Percentiles rank a stretch among this genome's conserved stretches.
phyloP scores from a whole-genome alignment of 2,329 filamentous ascomycete genomes.

The Saccharata proteae region DNA sequence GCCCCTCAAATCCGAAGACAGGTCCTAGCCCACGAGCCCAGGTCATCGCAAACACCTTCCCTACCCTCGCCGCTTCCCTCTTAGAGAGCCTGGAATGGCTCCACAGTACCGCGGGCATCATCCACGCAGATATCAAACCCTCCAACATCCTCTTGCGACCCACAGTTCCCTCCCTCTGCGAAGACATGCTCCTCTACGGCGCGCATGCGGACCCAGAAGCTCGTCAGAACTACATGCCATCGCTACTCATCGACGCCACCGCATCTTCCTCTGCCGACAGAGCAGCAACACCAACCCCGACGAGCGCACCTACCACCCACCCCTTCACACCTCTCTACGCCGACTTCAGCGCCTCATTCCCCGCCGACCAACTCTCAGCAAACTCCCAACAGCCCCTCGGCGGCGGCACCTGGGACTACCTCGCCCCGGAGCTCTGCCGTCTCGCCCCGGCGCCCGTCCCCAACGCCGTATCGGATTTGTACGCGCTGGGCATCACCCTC shows the following conservation, averaged over 20 bases:
- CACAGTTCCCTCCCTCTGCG: slow-evolving; percentile 10
- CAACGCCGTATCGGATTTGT: slow-evolving; percentile 28
- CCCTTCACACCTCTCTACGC: slow-evolving; percentile 8
- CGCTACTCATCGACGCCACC: no score
- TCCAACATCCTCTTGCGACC: slow-evolving; percentile 31
- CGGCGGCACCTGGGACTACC: slow-evolving; percentile 36
- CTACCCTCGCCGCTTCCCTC: slow-evolving; percentile 26
- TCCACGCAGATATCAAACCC: slow-evolving; percentile 37
- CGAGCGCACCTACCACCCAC: slow-evolving; percentile 12
- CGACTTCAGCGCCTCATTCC: slow-evolving; percentile 10
- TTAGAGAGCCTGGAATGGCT: slow-evolving; percentile 31
- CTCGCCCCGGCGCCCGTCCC: slow-evolving; percentile 16
- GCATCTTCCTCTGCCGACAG: no score
- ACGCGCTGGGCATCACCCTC: slow-evolving; percentile 33
- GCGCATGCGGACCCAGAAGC: slow-evolving; percentile 11
- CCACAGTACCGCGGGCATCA: slow-evolving; percentile 22
- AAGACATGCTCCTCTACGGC: slow-evolving; percentile 3
- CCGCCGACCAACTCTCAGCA: slow-evolving; percentile 14
- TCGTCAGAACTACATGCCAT: no score
- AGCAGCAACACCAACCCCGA: slow-evolving; percentile 14
- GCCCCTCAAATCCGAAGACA: slow-evolving; percentile 13
- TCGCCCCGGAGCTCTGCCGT: slow-evolving; percentile 24
- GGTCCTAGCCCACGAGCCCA: slow-evolving; percentile 18
- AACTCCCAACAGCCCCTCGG: no score
- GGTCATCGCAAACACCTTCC: slow-evolving; percentile 27